Conservation (phyloP, 345 rosid genomes). For the Populus euphratica region DNA sequence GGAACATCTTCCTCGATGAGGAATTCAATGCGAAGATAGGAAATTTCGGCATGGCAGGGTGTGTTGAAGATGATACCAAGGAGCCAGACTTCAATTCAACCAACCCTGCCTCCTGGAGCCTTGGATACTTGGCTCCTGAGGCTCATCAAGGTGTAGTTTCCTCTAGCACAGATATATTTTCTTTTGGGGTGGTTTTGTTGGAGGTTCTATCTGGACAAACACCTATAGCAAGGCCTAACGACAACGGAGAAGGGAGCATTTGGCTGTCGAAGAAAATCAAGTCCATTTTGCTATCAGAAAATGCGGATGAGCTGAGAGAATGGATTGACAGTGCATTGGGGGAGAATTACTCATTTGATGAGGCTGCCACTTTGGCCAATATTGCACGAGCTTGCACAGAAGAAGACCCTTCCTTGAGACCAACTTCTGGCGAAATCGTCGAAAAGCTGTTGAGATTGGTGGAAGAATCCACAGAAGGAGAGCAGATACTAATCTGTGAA, state of each 20-base stretch:
- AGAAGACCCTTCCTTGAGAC: constrained; percentile 61
- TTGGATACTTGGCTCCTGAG: constrained; percentile 58
- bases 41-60: constrained; percentile 64
- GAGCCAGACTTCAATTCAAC: constrained; percentile 24
- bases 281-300: constrained; percentile 40
- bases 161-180: constrained; percentile 58
- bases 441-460: constrained; percentile 61
- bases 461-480: constrained; percentile 44
- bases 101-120: constrained; percentile 37
- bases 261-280: constrained; percentile 45
- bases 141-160: constrained; percentile 44
- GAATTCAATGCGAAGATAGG: constrained; percentile 85
- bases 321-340: constrained; percentile 75
- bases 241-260: constrained; percentile 33
- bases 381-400: constrained; percentile 65
- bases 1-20: constrained; percentile 78
- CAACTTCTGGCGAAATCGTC: constrained; percentile 69
- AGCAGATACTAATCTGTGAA: constrained; percentile 42
- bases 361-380: constrained; percentile 58
- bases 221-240: constrained; percentile 39
- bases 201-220: constrained; percentile 73
- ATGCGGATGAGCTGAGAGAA: constrained; percentile 50
- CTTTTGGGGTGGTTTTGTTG: constrained; percentile 63
- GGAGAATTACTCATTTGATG: constrained; percentile 65
- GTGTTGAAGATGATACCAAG: constrained; percentile 35